Conservation (phyloP, 148 eudicot species). For the Gaultheria prostrata region DNA sequence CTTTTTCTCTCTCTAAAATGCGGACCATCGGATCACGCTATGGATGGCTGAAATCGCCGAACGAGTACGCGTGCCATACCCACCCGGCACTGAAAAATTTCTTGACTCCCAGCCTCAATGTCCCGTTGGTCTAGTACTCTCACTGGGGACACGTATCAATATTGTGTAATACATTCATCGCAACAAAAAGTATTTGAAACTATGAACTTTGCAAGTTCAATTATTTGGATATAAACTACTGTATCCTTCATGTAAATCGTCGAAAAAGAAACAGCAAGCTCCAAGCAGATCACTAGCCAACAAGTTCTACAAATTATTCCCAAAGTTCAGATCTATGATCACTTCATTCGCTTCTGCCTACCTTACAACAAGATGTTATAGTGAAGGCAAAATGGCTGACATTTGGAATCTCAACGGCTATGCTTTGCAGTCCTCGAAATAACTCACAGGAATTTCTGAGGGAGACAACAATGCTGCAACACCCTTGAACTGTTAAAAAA, state of each 20-base stretch:
- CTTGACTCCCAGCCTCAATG: too few species aligned
- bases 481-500: constrained; percentile 35
- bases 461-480: constrained; percentile 36
- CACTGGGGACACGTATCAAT: too few species aligned
- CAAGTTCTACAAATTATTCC: constrained; percentile 3
- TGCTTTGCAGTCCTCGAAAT: constrained; percentile 22
- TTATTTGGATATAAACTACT: neutral
- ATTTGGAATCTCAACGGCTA: neutral
- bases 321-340: neutral
- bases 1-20: too few species aligned
- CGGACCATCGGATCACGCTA: too few species aligned
- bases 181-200: neutral
- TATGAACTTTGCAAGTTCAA: neutral
- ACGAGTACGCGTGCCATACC: too few species aligned
- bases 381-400: neutral
- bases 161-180: too few species aligned
- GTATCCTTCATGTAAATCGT: neutral
- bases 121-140: too few species aligned
- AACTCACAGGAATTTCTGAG: constrained; percentile 29
- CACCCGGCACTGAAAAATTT: too few species aligned
- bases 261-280: neutral
- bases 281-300: neutral
- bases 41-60: too few species aligned
- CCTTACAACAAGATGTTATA: neutral
- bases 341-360: neutral